Base-by-base conservation (phyloP, 2,329 filamentous ascomycete species). In the Stagonosporopsis vannaccii region DNA sequence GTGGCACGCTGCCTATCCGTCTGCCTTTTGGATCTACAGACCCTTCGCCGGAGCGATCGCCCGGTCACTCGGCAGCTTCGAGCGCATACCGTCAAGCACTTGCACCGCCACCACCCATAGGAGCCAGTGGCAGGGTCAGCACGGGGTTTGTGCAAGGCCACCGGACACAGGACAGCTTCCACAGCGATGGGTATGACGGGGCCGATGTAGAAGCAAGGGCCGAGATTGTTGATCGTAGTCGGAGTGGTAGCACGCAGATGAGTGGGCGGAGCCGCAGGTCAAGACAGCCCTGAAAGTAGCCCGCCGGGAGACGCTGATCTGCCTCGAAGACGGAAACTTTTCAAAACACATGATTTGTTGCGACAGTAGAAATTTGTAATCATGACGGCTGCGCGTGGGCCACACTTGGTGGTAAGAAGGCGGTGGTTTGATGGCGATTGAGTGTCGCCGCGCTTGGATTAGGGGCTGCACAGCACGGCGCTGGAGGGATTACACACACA, bases 81-180 rank as follows among this genome's bases (percentile, higher is more conserved):
- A 76, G 73, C 56, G 59, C 72, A 23, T 75, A 68, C 42, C 72
- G 59, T 3, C 60, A 66, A 25, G 65, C 67, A 13, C 55, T 67
- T 7, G 58, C 51, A 12, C 62, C 66, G 3, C 68, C 70, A 28
- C 62, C 58, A 15, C 33, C 39, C 0, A 59, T 73, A 8, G 60
- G 67, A 9, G 44, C 23, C 9, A 40, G 48, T 2, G 56, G 73
- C 11, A 75, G 70, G 11, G 47, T 75, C 35, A 77, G 71, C 51
- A 77, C 74, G 4, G 75, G 75, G 5, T 75, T 71, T 35, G 75
- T 78, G 13, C 71, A 75, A 44, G 73, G 76, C 19, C 75, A 75
- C 51, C 59, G 74, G 45, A 75, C 73, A 0, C 66, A 72, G 22
- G 75, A 77, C 46, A 75, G 73, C 45, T 72, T 78, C 22, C 73